phyloP scores from a whole-genome alignment of 345 rosid genomes.

The Salix udensis region DNA sequence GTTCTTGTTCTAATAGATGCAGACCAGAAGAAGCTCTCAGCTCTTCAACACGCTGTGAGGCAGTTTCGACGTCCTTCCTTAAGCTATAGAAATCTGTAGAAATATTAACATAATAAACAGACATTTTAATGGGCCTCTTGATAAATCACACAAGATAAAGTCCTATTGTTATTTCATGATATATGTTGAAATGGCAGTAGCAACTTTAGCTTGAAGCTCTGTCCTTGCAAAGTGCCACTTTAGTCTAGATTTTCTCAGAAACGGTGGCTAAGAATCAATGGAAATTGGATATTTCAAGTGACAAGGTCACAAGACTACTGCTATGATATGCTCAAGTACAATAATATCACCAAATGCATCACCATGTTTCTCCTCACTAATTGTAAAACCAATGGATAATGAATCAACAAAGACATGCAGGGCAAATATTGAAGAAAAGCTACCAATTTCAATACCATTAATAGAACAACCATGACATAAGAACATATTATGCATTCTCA shows the following conservation, averaged over 20 bases:
- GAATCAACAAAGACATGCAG: neutral
- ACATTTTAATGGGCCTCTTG: neutral
- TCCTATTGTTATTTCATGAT: neutral
- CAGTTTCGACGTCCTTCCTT: conserved; percentile 73
- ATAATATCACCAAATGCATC: neutral
- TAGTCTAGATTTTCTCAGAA: neutral
- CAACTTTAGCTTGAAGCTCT: neutral
- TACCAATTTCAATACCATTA: neutral
- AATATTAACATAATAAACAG: neutral
- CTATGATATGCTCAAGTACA: no score
- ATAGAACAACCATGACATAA: no score
- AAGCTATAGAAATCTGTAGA: conserved; percentile 72
- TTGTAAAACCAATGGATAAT: neutral
- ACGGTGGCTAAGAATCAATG: neutral
- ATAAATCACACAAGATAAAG: neutral
- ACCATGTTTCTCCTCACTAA: neutral
- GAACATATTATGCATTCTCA: neutral
- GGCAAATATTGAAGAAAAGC: neutral
- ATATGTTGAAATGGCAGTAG: neutral
- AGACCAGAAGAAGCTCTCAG: conserved; percentile 56
- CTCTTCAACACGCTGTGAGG: conserved; percentile 65
- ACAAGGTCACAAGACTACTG: neutral
- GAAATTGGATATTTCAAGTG: neutral
- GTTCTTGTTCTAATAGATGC: conserved; percentile 50
- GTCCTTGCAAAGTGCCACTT: neutral